Evolutionary conservation across 2,329 filamentous ascomycete species (phyloP), one percentile per base, ranked within the genome.

Genomic region (Geosmithia putterillii): DNA sequence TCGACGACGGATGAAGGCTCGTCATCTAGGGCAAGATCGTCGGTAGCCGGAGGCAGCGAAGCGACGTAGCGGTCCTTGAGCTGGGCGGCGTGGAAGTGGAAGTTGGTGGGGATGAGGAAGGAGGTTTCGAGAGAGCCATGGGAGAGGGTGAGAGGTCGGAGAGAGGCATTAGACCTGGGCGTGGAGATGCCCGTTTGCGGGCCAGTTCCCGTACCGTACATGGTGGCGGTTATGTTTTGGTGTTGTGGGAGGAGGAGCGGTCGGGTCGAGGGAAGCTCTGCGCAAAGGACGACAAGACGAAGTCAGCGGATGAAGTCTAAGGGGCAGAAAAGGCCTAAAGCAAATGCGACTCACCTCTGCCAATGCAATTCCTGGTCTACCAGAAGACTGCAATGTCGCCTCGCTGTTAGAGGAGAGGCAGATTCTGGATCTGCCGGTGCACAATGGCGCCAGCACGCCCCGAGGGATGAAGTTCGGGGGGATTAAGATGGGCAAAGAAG

Each of bases 81-180:
- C 69, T 95, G 86, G 47, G 88, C 84, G 55, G 92, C 92, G 65
- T 92, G 89, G 73, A 94, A 98, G 68, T 98, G 92, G 50, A 95
- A 79, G 57, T 81, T 86, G 54, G 92, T 96, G 46, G 92, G 90
- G 60, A 98, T 85, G 58, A 95, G 81, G 63, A 98, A 92, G 43
- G 87, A 90, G 58, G 94, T 87, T 65, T 98, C 92, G 67, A 98
- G 88, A 44, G 86, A 87, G 62, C 94, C 92, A 66, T 98, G 92
- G 52, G 81, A 76, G 58, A 98, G 76, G 56, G 85, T 87, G 59
- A 98, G 79, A 50, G 92, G 90, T 53, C 92, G 86, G 52, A 95
- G 80, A 51, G 90, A 95, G 52, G 88, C 82, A 54, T 86, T 92
- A 45, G 90, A 95, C 68, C 92, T 83, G 55, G 92, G 92, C 54